Evolutionary conservation across 495 filamentous ascomycete species (phyloP), one percentile per base, ranked within the genome.

Genomic region (Aspergillus sclerotioniger): DNA sequence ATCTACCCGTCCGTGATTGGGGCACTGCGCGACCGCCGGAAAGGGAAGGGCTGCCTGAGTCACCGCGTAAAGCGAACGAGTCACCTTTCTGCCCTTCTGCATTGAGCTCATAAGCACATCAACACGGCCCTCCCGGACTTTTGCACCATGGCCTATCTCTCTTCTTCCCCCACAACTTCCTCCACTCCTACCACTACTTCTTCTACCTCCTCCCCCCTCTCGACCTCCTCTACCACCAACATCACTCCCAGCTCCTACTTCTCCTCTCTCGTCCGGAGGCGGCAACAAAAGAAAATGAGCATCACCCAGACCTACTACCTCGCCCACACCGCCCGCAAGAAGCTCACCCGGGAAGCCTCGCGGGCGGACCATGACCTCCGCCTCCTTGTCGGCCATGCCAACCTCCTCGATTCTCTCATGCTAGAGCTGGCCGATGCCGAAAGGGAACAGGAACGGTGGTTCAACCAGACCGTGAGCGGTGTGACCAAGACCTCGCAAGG

Each of bases 241-340:
- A 25, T 55, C 28, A 57, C 66, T 15, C 54, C 67, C 60, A 64
- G 56, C 56, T 67, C 74, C 56, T 75, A 71, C 65, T 75, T 76
- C 43, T 53, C 65, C 13, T 69, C 71, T 13, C 62, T 75, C 52
- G 43, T 60, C 45, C 71, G 67, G 3, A 54, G 64, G 54, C 81
- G 81, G 32, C 75, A 78, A 67, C 82, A 84, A 69, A 84, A 86
- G 75, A 92, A 89, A 79, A 98, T 98, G 94, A 91, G 87, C 71
- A 86, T 98, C 76, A 92, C 94, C 4, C 90, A 97, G 78, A 97
- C 92, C 60, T 98, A 96, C 87, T 95, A 90, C 80, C 87, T 98
- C 64, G 94, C 95, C 68, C 90, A 95, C 82, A 91, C 91, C 75
- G 94, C 94, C 71, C 86, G 94, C 64, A 87, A 86, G 71, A 98